Base-by-base conservation (phyloP, 2,329 filamentous ascomycete species). In the Pseudocercospora ulei region DNA sequence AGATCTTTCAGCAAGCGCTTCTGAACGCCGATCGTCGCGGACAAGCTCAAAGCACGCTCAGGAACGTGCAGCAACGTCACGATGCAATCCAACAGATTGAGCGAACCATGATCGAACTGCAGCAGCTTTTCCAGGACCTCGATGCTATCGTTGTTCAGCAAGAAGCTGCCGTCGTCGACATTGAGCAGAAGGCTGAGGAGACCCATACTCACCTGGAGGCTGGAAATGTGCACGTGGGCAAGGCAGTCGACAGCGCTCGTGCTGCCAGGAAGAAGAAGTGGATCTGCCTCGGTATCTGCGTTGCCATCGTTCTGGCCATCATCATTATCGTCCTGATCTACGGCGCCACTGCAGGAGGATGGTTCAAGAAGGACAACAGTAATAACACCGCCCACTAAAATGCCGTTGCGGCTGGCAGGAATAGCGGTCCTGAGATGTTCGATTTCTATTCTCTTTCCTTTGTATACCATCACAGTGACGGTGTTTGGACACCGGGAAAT, bases 221-320 rank as follows among this genome's bases (percentile, higher is more conserved):
- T 61, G 88, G 80, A 49, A 95, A 90, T 57, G 73, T 76, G 47
- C 77, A 95, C 62, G 82, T 96, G 43, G 77, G 72, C 24, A 74
- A 73, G n/a, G 87, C 87, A 7, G 82, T 94, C 47, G 71, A 73
- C 45, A 93, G 83, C 52, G 88, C 88, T 5, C 72, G 80, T 60
- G 75, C 76, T 53, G 83, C 81, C 35, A 74, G 83, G 52, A 83
- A 78, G 68, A 93, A 92, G 85, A 95, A 95, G 81, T 95, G 86
- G 87, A 87, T 82, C 61, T 94, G 86, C 70, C 66, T 94, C 52
- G 78, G 80, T 55, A 84, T 95, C 56, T 66, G 71, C 53, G 53
- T 56, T 22, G 51, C 50, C 39, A 57, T 60, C 43, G 50, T 61
- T 28, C 18, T 58, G 27, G 40, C 57, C 42, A 56, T 67, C 45